Conservation (phyloP, 768 basidiomycete species). For the Piloderma croceum region DNA sequence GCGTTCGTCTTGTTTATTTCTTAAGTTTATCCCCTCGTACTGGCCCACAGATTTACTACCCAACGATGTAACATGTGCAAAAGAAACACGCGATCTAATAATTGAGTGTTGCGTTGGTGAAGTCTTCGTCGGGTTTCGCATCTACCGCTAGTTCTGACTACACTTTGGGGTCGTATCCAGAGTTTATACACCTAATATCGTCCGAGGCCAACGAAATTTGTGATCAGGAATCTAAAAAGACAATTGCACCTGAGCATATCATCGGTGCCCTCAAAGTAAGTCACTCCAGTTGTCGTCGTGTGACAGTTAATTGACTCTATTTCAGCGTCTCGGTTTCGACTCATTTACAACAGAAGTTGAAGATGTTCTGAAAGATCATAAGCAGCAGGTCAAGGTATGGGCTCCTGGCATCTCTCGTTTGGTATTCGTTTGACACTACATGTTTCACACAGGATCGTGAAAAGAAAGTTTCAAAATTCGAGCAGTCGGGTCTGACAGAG, state of each 20-base stretch:
- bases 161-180: slow-evolving; percentile 42
- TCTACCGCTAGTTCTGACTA: not conserved
- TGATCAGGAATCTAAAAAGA: slow-evolving; percentile 97
- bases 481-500: slow-evolving; percentile 82
- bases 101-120: slow-evolving; percentile 99
- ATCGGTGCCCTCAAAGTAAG: slow-evolving; percentile 81
- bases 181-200: slow-evolving; percentile 97
- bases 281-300: slow-evolving; percentile 2
- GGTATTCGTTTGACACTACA: slow-evolving; percentile 1
- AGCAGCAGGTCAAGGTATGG: slow-evolving; percentile 87
- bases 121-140: too few relatives aligned
- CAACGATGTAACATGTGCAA: slow-evolving; percentile 80
- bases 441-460: slow-evolving; percentile 62
- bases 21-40: slow-evolving; percentile 5
- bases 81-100: slow-evolving; percentile 94
- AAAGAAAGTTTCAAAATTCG: slow-evolving; percentile 87
- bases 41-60: slow-evolving; percentile 74
- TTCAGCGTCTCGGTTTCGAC: slow-evolving; percentile 87
- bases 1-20: slow-evolving; percentile 6
- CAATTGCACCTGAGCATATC: slow-evolving; percentile 97
- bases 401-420: not conserved
- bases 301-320: not conserved
- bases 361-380: slow-evolving; percentile 92
- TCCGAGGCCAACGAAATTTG: slow-evolving; percentile 98
- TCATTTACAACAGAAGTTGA: slow-evolving; percentile 86